A percentile compares a stretch with the other conserved stretches of the same genome.
Evolutionary conservation across 208 protist genomes (phyloP).

Genomic region (Crithidia sp.): DNA sequence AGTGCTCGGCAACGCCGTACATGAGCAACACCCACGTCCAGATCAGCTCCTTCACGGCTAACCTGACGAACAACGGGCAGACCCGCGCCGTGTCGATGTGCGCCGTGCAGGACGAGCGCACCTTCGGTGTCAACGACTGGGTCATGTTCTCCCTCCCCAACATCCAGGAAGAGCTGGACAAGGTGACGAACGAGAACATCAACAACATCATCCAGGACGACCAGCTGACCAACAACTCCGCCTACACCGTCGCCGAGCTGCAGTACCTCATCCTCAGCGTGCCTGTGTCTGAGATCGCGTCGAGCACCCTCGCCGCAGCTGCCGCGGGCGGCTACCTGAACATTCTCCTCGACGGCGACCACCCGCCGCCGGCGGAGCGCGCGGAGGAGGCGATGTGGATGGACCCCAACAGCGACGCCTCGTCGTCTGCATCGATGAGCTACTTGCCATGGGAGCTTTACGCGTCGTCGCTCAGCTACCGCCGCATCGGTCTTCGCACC

Average conservation of each 20-base stretch:
- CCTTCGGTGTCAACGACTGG: constrained; percentile 85
- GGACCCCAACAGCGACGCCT: constrained; percentile 18
- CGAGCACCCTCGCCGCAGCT: constrained; percentile 5
- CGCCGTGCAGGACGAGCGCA: constrained; percentile 52
- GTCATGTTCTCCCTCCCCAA: constrained; percentile 67
- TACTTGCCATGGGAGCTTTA: constrained; percentile 71
- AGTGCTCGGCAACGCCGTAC: constrained; percentile 17
- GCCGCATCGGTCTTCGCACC: constrained; percentile 41
- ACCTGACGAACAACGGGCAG: constrained; percentile 10
- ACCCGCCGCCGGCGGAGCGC: constrained; percentile 25
- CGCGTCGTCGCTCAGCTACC: constrained; percentile 80
- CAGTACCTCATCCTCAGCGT: constrained; percentile 80
- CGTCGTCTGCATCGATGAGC: not conserved
- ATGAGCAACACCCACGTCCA: not conserved
- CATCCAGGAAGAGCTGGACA: constrained; percentile 39
- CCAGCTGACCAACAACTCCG: constrained; percentile 20
- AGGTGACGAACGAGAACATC: constrained; percentile 29
- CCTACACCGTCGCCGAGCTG: constrained; percentile 56
- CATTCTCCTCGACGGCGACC: constrained; percentile 70
- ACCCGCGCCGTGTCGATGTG: constrained; percentile 52
- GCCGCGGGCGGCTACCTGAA: constrained; percentile 30
- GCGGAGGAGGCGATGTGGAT: constrained; percentile 64
- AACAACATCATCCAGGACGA: constrained; percentile 35
- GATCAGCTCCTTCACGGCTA: constrained; percentile 27
- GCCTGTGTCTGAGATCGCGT: constrained; percentile 43